Base-by-base conservation (phyloP, 768 basidiomycete species). In the Xanthoconium purpureum region DNA sequence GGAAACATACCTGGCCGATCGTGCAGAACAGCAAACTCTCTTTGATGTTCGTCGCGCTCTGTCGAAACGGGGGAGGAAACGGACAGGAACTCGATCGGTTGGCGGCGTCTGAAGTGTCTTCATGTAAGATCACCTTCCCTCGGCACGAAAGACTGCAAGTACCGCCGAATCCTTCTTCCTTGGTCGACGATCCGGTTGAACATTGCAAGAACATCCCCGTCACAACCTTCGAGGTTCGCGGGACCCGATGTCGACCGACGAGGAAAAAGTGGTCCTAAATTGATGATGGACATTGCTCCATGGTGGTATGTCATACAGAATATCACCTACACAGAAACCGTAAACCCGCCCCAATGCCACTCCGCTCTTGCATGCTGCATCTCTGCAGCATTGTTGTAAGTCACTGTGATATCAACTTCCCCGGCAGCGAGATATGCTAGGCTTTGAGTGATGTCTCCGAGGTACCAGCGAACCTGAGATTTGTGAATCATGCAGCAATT, bases 41-140 rank as follows among this genome's bases (percentile, higher is more conserved):
- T 56, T 81, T 84, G 66, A 84, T 81, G 61, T 84, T 82, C 0
- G 81, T 83, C 10, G 83, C 81, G 52, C 80, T 80, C 59, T 84
- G 59, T 84, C 82, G 56, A 73, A 84, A 4, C 82, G 77, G 2
- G 80, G 80, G 14, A 84, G 74, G 66, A 83, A 83, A 33, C 79
- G 78, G 14, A 75, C 76, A 7, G 79, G 65, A 6, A 66, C 68
- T 2, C 69, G 73, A 30, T 64, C 62, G 60, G 17, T 68, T 58
- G 32, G 73, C 59, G 59, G 76, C 58, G 49, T 57, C 63, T 70
- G n/a, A 63, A 32, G 24, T 39, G 8, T 36, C 42, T 29, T 20
- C 17, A 36, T 14, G 50, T 64, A 10, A 63, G 43, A 2, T 24
- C 24, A 32, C 24, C 13, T 45, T 12, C 18, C 46, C 28, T 47